A percentile compares a stretch with the other conserved stretches of the same genome.
Evolutionary conservation across 345 rosid species (phyloP).

Genomic region (Salix koriyanagi): DNA sequence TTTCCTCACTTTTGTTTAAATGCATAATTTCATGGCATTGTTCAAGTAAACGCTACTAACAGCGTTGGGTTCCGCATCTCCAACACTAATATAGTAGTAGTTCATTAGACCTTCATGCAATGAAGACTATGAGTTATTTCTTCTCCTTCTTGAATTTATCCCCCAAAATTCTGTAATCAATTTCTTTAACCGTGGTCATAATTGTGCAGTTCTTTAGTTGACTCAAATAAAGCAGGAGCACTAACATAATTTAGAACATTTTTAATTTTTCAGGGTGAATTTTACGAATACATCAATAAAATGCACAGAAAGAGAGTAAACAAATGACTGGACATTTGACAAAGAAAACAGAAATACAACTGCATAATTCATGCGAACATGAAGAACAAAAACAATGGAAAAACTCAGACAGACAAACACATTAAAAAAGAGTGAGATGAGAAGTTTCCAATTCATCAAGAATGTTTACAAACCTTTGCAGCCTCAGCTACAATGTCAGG

Average conservation of each 20-base stretch:
- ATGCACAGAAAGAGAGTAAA: background rate
- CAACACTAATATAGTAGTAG: background rate
- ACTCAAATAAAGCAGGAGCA: background rate
- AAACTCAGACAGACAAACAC: background rate
- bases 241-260: background rate
- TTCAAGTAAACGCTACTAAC: background rate
- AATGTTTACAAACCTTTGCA: constrained; percentile 64
- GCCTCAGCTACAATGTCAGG: constrained; percentile 97
- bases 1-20: background rate
- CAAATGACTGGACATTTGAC: background rate
- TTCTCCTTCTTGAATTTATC: background rate
- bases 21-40: background rate
- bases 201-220: background rate
- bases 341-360: background rate
- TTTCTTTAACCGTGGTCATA: background rate
- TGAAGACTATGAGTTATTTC: background rate
- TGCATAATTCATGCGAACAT: background rate
- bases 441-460: constrained; percentile 3
- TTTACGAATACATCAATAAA: background rate
- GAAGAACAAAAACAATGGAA: background rate
- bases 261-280: background rate
- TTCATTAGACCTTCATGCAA: no score
- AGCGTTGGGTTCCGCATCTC: background rate
- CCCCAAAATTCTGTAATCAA: constrained; percentile 1
- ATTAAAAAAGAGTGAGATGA: background rate